phyloP scores from a whole-genome alignment of 306 rosid species.

The Datisca glomerata region DNA sequence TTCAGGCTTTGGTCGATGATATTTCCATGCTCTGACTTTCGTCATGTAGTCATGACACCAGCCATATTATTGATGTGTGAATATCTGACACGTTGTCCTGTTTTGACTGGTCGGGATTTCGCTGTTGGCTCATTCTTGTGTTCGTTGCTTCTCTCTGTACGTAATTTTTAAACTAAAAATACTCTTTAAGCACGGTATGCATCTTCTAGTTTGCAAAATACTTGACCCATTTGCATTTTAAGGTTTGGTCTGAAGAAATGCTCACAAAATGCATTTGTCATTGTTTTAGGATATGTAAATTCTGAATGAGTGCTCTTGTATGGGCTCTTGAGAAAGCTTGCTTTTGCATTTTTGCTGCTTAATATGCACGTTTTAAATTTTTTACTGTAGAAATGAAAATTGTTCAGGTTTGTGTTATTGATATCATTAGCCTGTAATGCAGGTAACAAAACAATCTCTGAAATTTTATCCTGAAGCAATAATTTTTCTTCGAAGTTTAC shows the following conservation, averaged over 20 bases:
- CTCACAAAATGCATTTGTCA: too few species aligned
- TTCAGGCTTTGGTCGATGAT: conserved; percentile 82
- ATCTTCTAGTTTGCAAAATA: too few species aligned
- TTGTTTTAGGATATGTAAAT: too few species aligned
- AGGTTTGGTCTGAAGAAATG: too few species aligned
- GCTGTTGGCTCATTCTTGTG: conserved; percentile 80
- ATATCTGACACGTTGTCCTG: conserved; percentile 77
- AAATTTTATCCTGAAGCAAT: conserved; percentile 89
- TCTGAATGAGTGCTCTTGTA: too few species aligned
- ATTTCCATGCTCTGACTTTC: conserved; percentile 86
- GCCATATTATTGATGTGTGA: conserved; percentile 69
- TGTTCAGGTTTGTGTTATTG: background rate
- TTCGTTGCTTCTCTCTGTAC: conserved; percentile 74
- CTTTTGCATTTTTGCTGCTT: too few species aligned
- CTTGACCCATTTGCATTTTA: too few species aligned
- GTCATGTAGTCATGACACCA: conserved; percentile 88
- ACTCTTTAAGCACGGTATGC: too few species aligned
- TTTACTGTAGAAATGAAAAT: background rate
- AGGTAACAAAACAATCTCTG: conserved; percentile 60
- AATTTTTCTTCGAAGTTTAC: conserved; percentile 42
- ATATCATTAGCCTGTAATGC: conserved; percentile 6
- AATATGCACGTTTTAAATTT: too few species aligned
- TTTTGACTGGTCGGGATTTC: conserved; percentile 58
- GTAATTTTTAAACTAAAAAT: too few species aligned
- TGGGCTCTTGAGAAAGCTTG: too few species aligned